phyloP scores from a whole-genome alignment of 192 early-diverging fungal genomes.

The Dimargaris cristalligena region DNA sequence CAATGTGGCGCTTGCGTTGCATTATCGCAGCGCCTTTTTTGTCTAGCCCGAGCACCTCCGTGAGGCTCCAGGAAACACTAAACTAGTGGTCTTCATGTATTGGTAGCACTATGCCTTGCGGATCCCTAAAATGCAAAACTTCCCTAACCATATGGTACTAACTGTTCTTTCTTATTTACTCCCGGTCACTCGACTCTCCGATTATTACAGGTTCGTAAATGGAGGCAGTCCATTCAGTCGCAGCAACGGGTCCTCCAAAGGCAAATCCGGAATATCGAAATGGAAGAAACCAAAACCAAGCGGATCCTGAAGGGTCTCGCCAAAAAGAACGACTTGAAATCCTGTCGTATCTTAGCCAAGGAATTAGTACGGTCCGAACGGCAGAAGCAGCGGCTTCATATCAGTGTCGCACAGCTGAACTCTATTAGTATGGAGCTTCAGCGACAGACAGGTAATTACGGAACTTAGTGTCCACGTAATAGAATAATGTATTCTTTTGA shows the following conservation, averaged over 20 bases:
- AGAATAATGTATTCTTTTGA: too few relatives aligned
- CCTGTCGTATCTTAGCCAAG: conserved; percentile 60
- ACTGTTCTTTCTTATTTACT: too few relatives aligned
- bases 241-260: conserved; percentile 83
- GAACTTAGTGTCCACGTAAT: too few relatives aligned
- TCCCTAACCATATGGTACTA: background rate
- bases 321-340: conserved; percentile 63
- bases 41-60: too few relatives aligned
- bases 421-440: conserved; percentile 79
- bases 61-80: too few relatives aligned
- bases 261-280: conserved; percentile 56
- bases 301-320: conserved; percentile 63
- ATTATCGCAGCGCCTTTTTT: too few relatives aligned
- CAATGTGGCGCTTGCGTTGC: too few relatives aligned
- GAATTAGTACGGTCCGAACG: conserved; percentile 64
- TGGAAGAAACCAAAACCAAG: conserved; percentile 75
- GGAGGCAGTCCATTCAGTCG: conserved; percentile 59
- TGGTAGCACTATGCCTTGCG: too few relatives aligned
- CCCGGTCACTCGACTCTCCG: too few relatives aligned
- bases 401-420: conserved; percentile 84
- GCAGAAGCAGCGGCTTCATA: conserved; percentile 66
- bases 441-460: conserved; percentile 55
- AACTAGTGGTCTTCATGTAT: too few relatives aligned
- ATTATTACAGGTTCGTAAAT: conserved; percentile 71
- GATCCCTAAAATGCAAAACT: background rate